Base-by-base conservation (phyloP, 1,139 yeast species). In the Saccharomycopsis crataegensis region DNA sequence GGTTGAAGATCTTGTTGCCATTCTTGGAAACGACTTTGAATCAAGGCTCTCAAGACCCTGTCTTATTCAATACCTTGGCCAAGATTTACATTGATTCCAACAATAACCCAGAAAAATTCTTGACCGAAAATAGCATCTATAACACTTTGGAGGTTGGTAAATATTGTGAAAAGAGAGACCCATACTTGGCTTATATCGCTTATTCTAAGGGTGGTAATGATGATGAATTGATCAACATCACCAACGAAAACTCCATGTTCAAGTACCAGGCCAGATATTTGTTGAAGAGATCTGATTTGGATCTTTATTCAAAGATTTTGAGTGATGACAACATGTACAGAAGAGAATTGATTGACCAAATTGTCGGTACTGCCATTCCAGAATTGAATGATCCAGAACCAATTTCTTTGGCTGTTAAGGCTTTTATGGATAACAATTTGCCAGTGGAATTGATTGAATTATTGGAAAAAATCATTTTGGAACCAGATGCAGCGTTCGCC, bases 151-250 rank as follows among this genome's bases (percentile, higher is more conserved):
- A 86, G 62, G 97, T 93, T 63, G 99, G 99, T 77, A 90, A 84
- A 68, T 93, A 93, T 76, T 94, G 99, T 79, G 99, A 94, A 72
- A 93, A 89, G 81, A 86, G 99, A 70, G 99, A 93, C 67, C 99
- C 99, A 58, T 93, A 89, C 73, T 77, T 93, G 69, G 99, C 99
- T 17, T 93, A 89, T 70, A 93, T 93, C 71, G 95, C 96, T 54
- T 93, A 93, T 70, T 95, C 95, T 60, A 91, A 90, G 73, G 99
- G 99, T 67, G 77, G 79, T 56, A 91, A 93, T 65, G 96, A 93
- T 68, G 84, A 77, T 58, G 99, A 93, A 70, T 80, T 93, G 66
- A 81, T 93, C 64, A 77, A 82, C 65, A 90, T 93, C 68, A 93
- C 99, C 62, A 93, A 93, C 67, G 99, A 94, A 66, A 93, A 93